These are phyloP conservation scores for Fraxinus pennsylvanica DNA, from an alignment of 257 asterid species.

Conservation along the genomic window DNA sequence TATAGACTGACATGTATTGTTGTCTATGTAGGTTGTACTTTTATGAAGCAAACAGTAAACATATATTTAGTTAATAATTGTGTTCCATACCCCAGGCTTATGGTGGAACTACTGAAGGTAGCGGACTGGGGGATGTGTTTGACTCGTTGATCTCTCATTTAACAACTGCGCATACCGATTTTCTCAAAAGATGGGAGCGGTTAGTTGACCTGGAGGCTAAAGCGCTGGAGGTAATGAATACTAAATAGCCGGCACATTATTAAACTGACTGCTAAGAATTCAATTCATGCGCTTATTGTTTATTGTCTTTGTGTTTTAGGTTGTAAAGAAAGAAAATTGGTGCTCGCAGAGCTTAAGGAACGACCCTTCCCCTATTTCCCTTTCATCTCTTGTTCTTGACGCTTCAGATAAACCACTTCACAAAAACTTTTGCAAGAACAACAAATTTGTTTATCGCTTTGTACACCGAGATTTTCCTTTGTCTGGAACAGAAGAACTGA, in stretches of 20 bases:
- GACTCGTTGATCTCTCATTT: constrained; percentile 83
- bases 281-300: constrained; percentile 6
- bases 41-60: not conserved
- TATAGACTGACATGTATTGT: not conserved
- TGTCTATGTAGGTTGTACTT: not conserved
- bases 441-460: constrained; percentile 66
- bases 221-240: constrained; percentile 65
- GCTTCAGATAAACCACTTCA: constrained; percentile 44
- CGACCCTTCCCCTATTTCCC: constrained; percentile 41
- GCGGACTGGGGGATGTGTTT: constrained; percentile 74
- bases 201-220: constrained; percentile 89
- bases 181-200: constrained; percentile 88
- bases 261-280: constrained; percentile 15
- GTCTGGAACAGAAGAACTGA: constrained; percentile 33
- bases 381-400: constrained; percentile 68
- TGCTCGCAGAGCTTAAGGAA: constrained; percentile 47
- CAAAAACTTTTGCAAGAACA: constrained; percentile 36
- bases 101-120: constrained; percentile 78
- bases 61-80: constrained; percentile 1
- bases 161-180: constrained; percentile 53
- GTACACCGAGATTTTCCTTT: constrained; percentile 45
- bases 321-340: constrained; percentile 64
- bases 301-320: constrained; percentile 40
- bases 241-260: constrained; percentile 20
- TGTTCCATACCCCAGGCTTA: constrained; percentile 57